phyloP scores from a whole-genome alignment of 2,329 filamentous ascomycete species.

The Aspergillus fumigatiaffinis region DNA sequence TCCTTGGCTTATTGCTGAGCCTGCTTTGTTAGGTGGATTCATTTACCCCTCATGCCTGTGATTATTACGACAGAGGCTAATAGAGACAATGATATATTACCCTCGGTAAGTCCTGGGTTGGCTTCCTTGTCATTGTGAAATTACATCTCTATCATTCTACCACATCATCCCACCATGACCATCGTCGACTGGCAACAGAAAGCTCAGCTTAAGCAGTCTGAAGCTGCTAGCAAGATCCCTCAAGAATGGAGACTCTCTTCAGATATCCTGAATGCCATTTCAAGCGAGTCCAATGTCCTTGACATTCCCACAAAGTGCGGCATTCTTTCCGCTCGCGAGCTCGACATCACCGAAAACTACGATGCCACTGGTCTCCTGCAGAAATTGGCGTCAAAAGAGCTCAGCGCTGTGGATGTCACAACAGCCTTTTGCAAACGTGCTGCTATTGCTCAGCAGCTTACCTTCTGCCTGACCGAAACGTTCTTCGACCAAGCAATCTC shows the following conservation, averaged over 20 bases:
- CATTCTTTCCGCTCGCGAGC: neutral
- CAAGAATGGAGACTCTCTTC: conserved; percentile 4
- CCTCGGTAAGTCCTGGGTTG: neutral
- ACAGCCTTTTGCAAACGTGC: conserved; percentile 34
- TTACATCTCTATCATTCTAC: neutral
- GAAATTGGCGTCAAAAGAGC: conserved; percentile 40
- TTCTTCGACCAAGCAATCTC: conserved; percentile 49
- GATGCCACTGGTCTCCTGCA: neutral
- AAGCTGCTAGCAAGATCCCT: conserved; percentile 7
- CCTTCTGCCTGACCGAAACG: conserved; percentile 51
- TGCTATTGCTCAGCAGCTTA: conserved; percentile 39
- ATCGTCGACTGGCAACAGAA: conserved; percentile 7
- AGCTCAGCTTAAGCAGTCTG: conserved; percentile 6
- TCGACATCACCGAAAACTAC: neutral
- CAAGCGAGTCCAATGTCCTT: conserved; percentile 2
- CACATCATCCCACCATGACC: neutral
- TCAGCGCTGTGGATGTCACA: conserved; percentile 43
- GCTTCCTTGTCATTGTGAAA: neutral
- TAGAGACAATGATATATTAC: neutral
- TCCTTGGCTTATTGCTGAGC: neutral
- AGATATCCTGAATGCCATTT: neutral
- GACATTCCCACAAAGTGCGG: conserved; percentile 1
- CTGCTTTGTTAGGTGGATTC: neutral
- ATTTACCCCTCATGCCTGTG: neutral
- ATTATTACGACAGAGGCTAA: too few relatives aligned